Base-by-base conservation (phyloP, 306 rosid genomes). In the Casuarina equisetifolia region DNA sequence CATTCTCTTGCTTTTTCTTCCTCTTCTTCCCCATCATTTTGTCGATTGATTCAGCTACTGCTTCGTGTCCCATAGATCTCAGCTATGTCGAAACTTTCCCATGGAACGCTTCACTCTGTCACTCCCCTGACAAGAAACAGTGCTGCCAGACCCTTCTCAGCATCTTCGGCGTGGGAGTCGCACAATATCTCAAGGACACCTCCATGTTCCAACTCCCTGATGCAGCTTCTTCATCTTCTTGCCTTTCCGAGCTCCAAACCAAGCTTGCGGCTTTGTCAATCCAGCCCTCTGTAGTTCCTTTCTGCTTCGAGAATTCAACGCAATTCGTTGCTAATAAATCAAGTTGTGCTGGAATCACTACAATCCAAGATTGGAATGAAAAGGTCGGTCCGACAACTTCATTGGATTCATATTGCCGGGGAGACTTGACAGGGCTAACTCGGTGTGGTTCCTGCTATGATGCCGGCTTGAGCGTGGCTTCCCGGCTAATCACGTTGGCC, bases 61-160 rank as follows among this genome's bases (percentile, higher is more conserved):
- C 89, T 0, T 70, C 88, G 44, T 93, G 98, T 20, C 97, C 95
- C 55, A 73, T 93, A 0, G 93, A 93, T 80, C 88, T 93, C 49
- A 84, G 81, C 85, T 91, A 88, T 53, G 96, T 93, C 13, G 46
- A 75, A 4, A 85, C 91, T 74, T 71, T 88, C 63, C 96, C 97
- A 3, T 91, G 98, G 98, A 86, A 93, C 91, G 75, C 90, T 38
- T 76, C 98, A 40, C 8, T 76, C 2, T 93, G 98, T 76, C 77
- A 9, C 12, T 67, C 48, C 17, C 85, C 88, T 2, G 39, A 74
- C 38, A 76, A 57, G 36, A 38, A 53, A 0, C 88, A 82, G 15
- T 93, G 98, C 62, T 93, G 98, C 80, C 90, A 84, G 70, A 38
- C 93, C 9, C 92, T 93, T 16, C 84, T 83, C 15, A 82, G 93